These are phyloP conservation scores for Podospora fimiseda DNA, from an alignment of 495 filamentous ascomycete species.

Conservation along the genomic window DNA sequence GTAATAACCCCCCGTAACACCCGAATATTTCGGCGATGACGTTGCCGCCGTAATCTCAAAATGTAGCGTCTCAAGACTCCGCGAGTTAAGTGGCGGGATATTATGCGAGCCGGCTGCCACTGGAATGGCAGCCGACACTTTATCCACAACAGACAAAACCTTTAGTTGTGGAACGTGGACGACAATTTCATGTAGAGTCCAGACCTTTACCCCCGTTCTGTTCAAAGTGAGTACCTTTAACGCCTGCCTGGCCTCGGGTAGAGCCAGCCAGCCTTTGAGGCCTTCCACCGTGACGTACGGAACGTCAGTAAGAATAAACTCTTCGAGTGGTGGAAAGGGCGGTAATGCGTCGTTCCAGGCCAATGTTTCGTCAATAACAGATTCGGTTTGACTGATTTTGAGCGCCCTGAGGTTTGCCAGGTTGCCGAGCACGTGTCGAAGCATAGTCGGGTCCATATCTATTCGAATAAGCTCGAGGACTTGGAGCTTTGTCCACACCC, in stretches of 20 bases:
- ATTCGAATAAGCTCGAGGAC: conserved; percentile 68
- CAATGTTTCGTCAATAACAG: conserved; percentile 72
- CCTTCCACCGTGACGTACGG: conserved; percentile 66
- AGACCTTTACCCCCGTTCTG: conserved; percentile 59
- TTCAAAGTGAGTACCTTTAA: conserved; percentile 59
- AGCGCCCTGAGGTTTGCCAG: conserved; percentile 64
- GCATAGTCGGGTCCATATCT: conserved; percentile 61
- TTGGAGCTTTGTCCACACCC: conserved; percentile 73
- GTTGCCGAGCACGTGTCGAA: conserved; percentile 63
- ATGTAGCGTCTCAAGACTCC: conserved; percentile 60
- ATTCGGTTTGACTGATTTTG: conserved; percentile 58
- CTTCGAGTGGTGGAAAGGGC: conserved; percentile 62
- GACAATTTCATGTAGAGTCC: conserved; percentile 58
- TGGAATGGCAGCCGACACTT: conserved; percentile 60
- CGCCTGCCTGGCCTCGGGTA: conserved; percentile 40
- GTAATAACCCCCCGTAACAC: conserved; percentile 68
- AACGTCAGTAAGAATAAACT: conserved; percentile 59
- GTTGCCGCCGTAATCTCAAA: conserved; percentile 71
- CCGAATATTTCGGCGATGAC: conserved; percentile 48
- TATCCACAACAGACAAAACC: conserved; percentile 59
- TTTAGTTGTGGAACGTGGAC: conserved; percentile 53
- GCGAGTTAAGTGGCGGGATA: conserved; percentile 59
- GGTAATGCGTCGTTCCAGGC: conserved; percentile 52
- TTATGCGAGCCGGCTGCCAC: conserved; percentile 36
- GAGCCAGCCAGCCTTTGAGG: conserved; percentile 54